Evolutionary conservation across 2,329 filamentous ascomycete species (phyloP), one percentile per base, ranked within the genome.

Genomic region (Thielaviopsis musarum): DNA sequence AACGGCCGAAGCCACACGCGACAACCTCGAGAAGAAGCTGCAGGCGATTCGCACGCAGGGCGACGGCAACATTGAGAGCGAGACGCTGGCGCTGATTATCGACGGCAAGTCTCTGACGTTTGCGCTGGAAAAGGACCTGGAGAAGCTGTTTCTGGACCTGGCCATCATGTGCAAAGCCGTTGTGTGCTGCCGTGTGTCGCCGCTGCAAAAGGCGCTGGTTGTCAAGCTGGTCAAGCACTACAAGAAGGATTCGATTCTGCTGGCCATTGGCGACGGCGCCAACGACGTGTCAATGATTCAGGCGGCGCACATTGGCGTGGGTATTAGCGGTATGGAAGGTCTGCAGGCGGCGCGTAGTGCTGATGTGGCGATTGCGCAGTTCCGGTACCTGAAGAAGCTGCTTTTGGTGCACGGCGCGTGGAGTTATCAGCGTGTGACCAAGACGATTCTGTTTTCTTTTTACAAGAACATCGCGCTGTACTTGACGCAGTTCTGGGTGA

Each of bases 281-380:
- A 98, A 98, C 72, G 93, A 98, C 68, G 93, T 98, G n/a, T 96
- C 91, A 19, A 98, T 98, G 93, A 98, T 98, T 59, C 93, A 98
- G 74, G 93, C 93, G 12, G 93, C 93, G 13, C 93, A 98, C 69
- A 95, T 98, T 64, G 93, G 93, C 64, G 88, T 98, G 52, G 93
- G 93, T 72, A 98, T 98, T 71, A 95, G 90, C 68, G 93, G 93
- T 72, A 81, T 95, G 64, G 93, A 98, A 78, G 93, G 93, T 77
- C 82, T 98, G 0, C 93, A 98, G 73, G 93, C 93, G 54, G 93
- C 93, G 54, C 84, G 93, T 67, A 95, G 90, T 67, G 93, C 93
- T 61, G 93, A 98, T 73, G 89, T 98, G 54, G 85, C 91, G 9
- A 96, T 98, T 69, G 93, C 83, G 0, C 93, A 98, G 70, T 98